Base-by-base conservation (phyloP, 371 early-diverging fungal species). In the Apophysomyces trapeziformis region DNA sequence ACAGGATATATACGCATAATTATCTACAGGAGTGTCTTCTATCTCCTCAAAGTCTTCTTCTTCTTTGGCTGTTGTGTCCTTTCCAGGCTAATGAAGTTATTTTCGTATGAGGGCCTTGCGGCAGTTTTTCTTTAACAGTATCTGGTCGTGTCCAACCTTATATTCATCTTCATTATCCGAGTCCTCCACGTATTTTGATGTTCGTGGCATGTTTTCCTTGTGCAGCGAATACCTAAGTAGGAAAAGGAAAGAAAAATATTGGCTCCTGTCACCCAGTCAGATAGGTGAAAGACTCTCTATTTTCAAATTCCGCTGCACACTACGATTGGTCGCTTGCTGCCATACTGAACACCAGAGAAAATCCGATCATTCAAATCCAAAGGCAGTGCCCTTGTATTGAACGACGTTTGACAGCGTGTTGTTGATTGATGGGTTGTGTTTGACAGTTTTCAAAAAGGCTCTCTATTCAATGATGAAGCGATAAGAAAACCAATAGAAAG, bases 91-190 rank as follows among this genome's bases (percentile, higher is more conserved):
- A 26, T 2, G 32, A 26, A 26, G 32, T 26, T 26, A 2, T 26
- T 26, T 26, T 26, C 32, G 32, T 26, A 26, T 26, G 32, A 26
- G 32, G 32, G 2, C 32, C 32, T 26, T 2, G 32, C 32, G 32
- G 32, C 5, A 41, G 8, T 21, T 18, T 32, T 21, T 50, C 4
- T 18, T 8, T 16, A 16, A 21, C 7, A 18, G 16, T 50, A 50
- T 4, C 16, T 50, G 4, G 11, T 50, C 54, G 35, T 21, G 2
- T 50, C 21, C 9, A 58, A 58, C 59, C 43, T 58, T 41, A 38
- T 58, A 58, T 41, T 58, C 59, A 13, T 58, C 59, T 5, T 58
- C 59, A 13, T 58, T 58, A 9, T 58, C 39, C 14, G 37, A 18
- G 35, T 58, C 38, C 7, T 58, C 59, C 21, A 50, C 54, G 9